Evolutionary conservation across 1,284 basidiomycete species (phyloP), one percentile per base, ranked within the genome.

Genomic region (Ustilago curta): DNA sequence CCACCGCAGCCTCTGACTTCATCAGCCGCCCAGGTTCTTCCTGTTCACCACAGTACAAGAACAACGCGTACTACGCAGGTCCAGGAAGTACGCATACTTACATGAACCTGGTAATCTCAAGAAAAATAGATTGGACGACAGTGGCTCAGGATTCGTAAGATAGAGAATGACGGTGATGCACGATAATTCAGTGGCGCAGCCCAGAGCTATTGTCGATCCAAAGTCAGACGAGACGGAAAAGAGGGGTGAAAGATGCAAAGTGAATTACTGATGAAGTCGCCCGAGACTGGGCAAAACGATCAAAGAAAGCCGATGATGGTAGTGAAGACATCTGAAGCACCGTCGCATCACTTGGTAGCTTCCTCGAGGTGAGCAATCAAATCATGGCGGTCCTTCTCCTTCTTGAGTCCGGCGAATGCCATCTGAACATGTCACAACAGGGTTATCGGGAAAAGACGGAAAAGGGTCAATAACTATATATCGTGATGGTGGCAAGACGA

Each of bases 371-470:
- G 25, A 1, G 25, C 79, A 68, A 84, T 77, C 25, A 84, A 66
- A 68, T 84, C 80, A 60, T 84, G 80, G 70, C 82, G 79, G 70
- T 83, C 81, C 74, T 83, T 83, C 16, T 80, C 78, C 70, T 84
- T 84, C 71, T 82, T 82, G 7, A 84, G 59, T 54, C 82, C 82
- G 23, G 77, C 81, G 59, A 78, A 78, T 21, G 71, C 73, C 67
- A 70, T 70, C 67, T 57, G 47, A n/a, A 40, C 31, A 7, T 40
- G 23, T n/a, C 19, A 12, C 8, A 16, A 50, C 35, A 27, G 31
- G 21, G 16, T 1, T 6, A 25, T 19, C 11, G 21, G 14, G 8
- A 9, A 35, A 35, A 16, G 23, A 27, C 12, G n/a, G 25, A 42
- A 25, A 23, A 32, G n/a, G 27, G 42, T 44, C 21, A 44, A 21